Evolutionary conservation across 2,329 filamentous ascomycete species (phyloP), one percentile per base, ranked within the genome.

Genomic region (Neobulgaria alba): DNA sequence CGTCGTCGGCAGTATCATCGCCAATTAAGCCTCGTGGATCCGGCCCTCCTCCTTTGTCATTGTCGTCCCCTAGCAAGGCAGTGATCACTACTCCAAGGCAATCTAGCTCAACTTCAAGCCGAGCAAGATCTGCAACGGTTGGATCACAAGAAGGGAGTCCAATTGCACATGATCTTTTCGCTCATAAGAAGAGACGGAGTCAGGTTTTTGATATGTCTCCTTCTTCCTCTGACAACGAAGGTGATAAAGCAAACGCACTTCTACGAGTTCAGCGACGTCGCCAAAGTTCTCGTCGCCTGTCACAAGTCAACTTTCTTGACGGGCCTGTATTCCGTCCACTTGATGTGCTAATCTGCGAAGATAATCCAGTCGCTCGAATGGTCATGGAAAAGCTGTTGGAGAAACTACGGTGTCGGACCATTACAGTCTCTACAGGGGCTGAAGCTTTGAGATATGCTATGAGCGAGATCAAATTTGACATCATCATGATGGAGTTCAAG

Each of bases 381-480:
- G 90, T 98, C n/a, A 96, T 98, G 90, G 92, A 98, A 59, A 92
- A 94, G 55, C 68, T 98, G 5, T 73, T 98, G 38, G 92, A 98
- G 62, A 98, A 96, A 64, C 69, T 96, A 26, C 83, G 87, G 26
- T 98, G 92, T 57, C 85, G 92, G 31, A 95, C 90, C 7, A 92
- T 98, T 55, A 88, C 86, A 2, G 90, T 92, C 3, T 75, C 82
- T 3, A 95, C 89, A 53, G 92, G 92, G 1, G 82, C 86, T 0
- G 92, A 98, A 58, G 92, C 90, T 9, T 82, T 95, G 55, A 79
- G 90, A 16, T 95, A 92, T 63, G 88, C 92, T 19, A 85, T 94
- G 71, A 90, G 90, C 57, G 90, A 96, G 59, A 90, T 98, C 59
- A 94, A 96, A 58, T 98, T 96, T 58, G 92, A 98, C 63, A 87